phyloP scores from a whole-genome alignment of 352 stramenopile species.

The Phytophthora palmivora region DNA sequence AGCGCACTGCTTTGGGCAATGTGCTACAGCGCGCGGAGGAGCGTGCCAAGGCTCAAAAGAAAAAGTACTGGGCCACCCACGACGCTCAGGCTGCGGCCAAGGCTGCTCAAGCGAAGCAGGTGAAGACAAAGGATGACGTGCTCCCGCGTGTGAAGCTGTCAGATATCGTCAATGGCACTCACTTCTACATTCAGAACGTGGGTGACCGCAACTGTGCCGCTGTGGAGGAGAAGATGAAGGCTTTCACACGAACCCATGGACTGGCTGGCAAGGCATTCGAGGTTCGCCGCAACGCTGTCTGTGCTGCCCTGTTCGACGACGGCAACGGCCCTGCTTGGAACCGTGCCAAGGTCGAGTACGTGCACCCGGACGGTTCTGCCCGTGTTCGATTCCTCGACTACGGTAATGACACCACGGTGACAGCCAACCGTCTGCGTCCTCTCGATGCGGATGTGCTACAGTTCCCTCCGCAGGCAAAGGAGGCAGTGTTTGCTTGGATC shows the following conservation, averaged over 20 bases:
- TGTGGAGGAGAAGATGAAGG: conserved; percentile 95
- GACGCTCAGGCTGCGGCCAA: conserved; percentile 62
- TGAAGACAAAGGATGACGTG: conserved; percentile 72
- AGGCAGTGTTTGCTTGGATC: conserved; percentile 87
- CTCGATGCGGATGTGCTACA: conserved; percentile 90
- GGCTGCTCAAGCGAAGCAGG: conserved; percentile 54
- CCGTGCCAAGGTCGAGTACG: conserved; percentile 91
- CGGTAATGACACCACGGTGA: conserved; percentile 92
- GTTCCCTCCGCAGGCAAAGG: conserved; percentile 91
- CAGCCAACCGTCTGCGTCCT: conserved; percentile 86
- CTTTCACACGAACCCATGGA: conserved; percentile 91
- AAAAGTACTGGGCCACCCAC: conserved; percentile 95
- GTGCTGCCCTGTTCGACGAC: conserved; percentile 97
- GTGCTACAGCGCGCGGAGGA: conserved; percentile 87
- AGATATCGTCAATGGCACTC: conserved; percentile 93
- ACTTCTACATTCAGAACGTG: conserved; percentile 95
- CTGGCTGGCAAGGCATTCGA: conserved; percentile 91
- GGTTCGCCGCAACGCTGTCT: conserved; percentile 89
- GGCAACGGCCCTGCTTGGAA: conserved; percentile 94
- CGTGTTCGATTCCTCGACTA: conserved; percentile 97
- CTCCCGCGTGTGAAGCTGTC: conserved; percentile 89
- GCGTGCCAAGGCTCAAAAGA: conserved; percentile 90
- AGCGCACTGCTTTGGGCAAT: conserved; percentile 87
- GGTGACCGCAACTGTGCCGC: conserved; percentile 86
- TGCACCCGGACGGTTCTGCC: conserved; percentile 63